A percentile compares a stretch with the other conserved stretches of the same genome.
phyloP scores from a whole-genome alignment of 2,329 filamentous ascomycete species.

The Xylaria sp. region DNA sequence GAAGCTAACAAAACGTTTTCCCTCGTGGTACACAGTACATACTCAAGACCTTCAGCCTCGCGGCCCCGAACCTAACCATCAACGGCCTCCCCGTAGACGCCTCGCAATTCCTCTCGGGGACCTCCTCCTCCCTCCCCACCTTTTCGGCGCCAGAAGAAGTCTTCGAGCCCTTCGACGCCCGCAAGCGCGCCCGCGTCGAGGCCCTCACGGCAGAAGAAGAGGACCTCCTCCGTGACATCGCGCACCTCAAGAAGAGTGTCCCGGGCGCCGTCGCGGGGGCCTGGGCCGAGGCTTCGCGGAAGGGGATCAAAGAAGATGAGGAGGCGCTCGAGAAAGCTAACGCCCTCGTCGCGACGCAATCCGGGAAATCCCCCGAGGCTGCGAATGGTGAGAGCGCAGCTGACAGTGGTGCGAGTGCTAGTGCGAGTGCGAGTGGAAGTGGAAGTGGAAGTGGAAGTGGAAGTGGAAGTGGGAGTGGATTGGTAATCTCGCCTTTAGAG shows the following conservation, averaged over 20 bases:
- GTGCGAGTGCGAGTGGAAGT: constrained; percentile 36
- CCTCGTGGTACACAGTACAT: constrained; percentile 64
- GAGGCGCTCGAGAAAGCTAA: constrained; percentile 53
- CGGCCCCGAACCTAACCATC: constrained; percentile 69
- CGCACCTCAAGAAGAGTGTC: constrained; percentile 66
- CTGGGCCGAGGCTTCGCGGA: constrained; percentile 56
- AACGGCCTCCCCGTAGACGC: constrained; percentile 67
- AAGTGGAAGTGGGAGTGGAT: constrained; percentile 29
- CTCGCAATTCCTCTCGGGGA: constrained; percentile 52
- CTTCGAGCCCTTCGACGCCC: constrained; percentile 71
- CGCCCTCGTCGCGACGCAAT: neutral
- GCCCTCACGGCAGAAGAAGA: constrained; percentile 71
- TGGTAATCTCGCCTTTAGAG: constrained; percentile 55
- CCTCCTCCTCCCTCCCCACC: constrained; percentile 10
- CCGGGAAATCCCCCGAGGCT: neutral
- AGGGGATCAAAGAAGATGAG: constrained; percentile 60
- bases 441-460: constrained; percentile 35
- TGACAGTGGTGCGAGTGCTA: too few relatives aligned
- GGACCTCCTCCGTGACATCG: constrained; percentile 72
- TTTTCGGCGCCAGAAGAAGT: constrained; percentile 53
- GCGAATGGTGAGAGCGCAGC: constrained; percentile 27
- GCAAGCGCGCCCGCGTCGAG: constrained; percentile 68
- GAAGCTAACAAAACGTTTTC: constrained; percentile 16
- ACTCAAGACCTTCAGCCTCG: constrained; percentile 67
- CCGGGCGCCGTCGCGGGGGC: constrained; percentile 58